These are phyloP conservation scores for Kazachstania sp. DNA, from an alignment of 1,139 yeast species.

Conservation along the genomic window DNA sequence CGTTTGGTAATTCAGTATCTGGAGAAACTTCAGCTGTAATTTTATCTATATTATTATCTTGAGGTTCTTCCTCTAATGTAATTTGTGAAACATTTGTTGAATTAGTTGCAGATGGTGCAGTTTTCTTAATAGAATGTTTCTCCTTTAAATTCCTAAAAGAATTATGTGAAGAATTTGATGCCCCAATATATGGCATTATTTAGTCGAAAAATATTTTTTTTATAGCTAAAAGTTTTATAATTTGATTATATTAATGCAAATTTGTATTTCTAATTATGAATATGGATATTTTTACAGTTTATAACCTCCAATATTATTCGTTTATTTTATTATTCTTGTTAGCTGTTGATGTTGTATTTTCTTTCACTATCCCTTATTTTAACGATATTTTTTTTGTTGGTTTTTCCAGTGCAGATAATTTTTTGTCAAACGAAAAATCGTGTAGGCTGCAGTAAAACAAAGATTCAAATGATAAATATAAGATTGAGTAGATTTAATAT, in stretches of 20 bases:
- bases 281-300: neutral
- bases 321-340: no score
- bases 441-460: no score
- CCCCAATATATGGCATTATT: conserved; percentile 21
- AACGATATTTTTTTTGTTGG: no score
- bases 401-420: no score
- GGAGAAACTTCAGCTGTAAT: neutral
- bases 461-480: no score
- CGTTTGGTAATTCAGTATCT: neutral
- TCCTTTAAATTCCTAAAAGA: conserved; percentile 18
- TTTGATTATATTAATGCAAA: neutral
- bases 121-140: conserved; percentile 14
- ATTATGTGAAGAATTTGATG: conserved; percentile 14
- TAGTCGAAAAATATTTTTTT: no score
- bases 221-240: neutral
- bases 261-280: no score
- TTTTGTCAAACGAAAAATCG: no score
- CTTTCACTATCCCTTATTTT: no score
- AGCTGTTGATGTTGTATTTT: no score
- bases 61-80: neutral
- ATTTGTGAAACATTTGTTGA: neutral
- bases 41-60: neutral
- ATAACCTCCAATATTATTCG: neutral
- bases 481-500: no score
- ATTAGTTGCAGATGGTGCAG: neutral